phyloP scores from a whole-genome alignment of 2,329 filamentous ascomycete species.

The Penicillium olsonii region DNA sequence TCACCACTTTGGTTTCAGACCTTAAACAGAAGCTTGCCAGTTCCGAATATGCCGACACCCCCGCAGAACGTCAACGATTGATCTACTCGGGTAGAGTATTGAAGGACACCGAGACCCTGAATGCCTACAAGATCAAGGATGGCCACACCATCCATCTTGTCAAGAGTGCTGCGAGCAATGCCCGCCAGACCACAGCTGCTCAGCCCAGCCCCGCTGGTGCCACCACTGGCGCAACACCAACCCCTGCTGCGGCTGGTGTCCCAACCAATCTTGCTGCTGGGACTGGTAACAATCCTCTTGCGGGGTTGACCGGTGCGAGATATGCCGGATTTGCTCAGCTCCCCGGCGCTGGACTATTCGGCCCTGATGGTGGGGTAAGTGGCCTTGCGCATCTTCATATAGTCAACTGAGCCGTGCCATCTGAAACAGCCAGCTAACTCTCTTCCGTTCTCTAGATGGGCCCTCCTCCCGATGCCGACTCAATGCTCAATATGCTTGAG shows the following conservation, averaged over 20 bases:
- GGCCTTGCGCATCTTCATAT: not conserved
- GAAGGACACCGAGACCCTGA: slow-evolving; percentile 87
- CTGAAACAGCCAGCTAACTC: slow-evolving; percentile 15
- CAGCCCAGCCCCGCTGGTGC: slow-evolving; percentile 46
- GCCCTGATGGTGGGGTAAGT: slow-evolving; percentile 89
- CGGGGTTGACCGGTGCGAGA: slow-evolving; percentile 85
- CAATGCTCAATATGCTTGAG: slow-evolving; percentile 79
- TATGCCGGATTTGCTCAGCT: slow-evolving; percentile 91
- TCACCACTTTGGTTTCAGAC: slow-evolving; percentile 75
- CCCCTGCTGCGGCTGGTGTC: slow-evolving; percentile 41
- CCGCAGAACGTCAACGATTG: slow-evolving; percentile 83
- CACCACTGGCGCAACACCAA: slow-evolving; percentile 33
- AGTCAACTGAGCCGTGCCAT: not conserved
- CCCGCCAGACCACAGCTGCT: slow-evolving; percentile 57
- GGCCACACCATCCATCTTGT: slow-evolving; percentile 96
- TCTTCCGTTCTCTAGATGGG: slow-evolving; percentile 69
- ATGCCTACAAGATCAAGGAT: slow-evolving; percentile 89
- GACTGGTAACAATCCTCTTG: slow-evolving; percentile 80
- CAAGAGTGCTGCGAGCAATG: slow-evolving; percentile 89
- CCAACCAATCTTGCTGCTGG: slow-evolving; percentile 52
- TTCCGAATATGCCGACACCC: slow-evolving; percentile 80
- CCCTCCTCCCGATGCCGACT: slow-evolving; percentile 76
- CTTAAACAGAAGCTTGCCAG: slow-evolving; percentile 86
- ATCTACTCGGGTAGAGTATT: slow-evolving; percentile 97
- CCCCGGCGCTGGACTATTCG: slow-evolving; percentile 84